Conservation (phyloP, 192 early-diverging fungal genomes). For the Phlyctochytrium bullatum region DNA sequence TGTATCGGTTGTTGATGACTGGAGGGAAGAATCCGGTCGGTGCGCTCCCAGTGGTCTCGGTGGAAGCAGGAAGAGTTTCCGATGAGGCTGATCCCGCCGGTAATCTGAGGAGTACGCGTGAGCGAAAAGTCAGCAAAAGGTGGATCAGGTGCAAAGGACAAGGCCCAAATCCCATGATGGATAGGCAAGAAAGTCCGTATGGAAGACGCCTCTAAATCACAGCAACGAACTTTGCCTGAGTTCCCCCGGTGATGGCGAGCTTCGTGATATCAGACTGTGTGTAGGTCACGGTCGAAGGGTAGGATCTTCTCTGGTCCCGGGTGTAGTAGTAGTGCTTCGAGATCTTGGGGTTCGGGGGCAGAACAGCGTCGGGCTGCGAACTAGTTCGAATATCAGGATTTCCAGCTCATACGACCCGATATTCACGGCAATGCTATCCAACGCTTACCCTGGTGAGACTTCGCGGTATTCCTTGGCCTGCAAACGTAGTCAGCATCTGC, state of each 20-base stretch:
- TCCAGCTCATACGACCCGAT: not conserved
- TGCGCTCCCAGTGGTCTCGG: not conserved
- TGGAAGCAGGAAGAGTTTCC: not conserved
- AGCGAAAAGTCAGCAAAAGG: too few relatives aligned
- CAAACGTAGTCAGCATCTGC: not conserved
- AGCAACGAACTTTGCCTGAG: not conserved
- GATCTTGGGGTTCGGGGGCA: slow-evolving; percentile 35
- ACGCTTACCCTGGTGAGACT: slow-evolving; percentile 38
- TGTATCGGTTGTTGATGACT: slow-evolving; percentile 37
- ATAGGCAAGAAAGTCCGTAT: not conserved
- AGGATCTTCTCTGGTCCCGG: slow-evolving; percentile 88
- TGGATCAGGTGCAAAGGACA: too few relatives aligned
- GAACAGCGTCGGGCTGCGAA: slow-evolving; percentile 38
- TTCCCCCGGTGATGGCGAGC: slow-evolving; percentile 17
- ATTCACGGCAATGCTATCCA: not conserved
- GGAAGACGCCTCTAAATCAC: not conserved
- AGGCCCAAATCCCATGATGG: not conserved
- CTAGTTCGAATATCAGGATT: slow-evolving; percentile 7
- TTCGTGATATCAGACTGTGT: slow-evolving; percentile 60
- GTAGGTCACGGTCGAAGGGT: slow-evolving; percentile 82
- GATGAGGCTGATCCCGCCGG: too few relatives aligned
- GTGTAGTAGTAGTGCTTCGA: slow-evolving; percentile 87
- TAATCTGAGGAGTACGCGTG: too few relatives aligned
- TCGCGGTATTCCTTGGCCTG: slow-evolving; percentile 45
- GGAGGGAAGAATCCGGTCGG: slow-evolving; percentile 20